Evolutionary conservation across 164 flowering plant genomes (phyloP), one percentile per base, ranked within the genome.

Genomic region (Stephania yunnanensis): DNA sequence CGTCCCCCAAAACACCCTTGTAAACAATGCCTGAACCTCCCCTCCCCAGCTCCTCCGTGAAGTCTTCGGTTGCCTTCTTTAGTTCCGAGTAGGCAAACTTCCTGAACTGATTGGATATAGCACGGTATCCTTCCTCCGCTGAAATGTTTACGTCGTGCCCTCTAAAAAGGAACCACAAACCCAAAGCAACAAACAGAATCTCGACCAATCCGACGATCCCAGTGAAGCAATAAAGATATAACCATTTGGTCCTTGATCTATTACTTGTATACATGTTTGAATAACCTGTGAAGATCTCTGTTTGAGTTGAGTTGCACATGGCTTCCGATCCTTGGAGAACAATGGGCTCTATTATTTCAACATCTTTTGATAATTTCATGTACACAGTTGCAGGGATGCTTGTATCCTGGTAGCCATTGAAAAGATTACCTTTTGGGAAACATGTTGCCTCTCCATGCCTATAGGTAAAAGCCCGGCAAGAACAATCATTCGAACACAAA

Each of bases 11-110:
- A 66, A 75, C 78, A 31, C 77, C 77, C 53, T 78, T 74, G 13
- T 78, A 74, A 30, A 76, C 77, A 22, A 66, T 69, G 29, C 80
- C 80, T 10, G 77, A 80, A 10, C 73, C 80, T 46, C 82, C 82
- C 55, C 71, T 77, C 5, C 82, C 82, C n/a, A 77, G 68, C 66
- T 74, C 78, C 29, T 74, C 73, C 65, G 68, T 61, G 75, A 80
- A 80, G 11, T 77, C 74, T 48, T 69, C 61, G 11, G 80, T 80
- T 29, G 76, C 80, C 46, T 20, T 67, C 75, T 78, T 75, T 48
- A 81, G 71, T 30, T 77, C 80, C n/a, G 74, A 67, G 12, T 80
- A 80, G 2, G 75, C 30, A 68, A 80, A 80, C 74, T 74, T 77
- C 67, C 55, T 73, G 72, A 80, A 80, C 25, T 74, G 77, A 53